phyloP scores from a whole-genome alignment of 306 rosid genomes.

The Oemleria cerasiformis region DNA sequence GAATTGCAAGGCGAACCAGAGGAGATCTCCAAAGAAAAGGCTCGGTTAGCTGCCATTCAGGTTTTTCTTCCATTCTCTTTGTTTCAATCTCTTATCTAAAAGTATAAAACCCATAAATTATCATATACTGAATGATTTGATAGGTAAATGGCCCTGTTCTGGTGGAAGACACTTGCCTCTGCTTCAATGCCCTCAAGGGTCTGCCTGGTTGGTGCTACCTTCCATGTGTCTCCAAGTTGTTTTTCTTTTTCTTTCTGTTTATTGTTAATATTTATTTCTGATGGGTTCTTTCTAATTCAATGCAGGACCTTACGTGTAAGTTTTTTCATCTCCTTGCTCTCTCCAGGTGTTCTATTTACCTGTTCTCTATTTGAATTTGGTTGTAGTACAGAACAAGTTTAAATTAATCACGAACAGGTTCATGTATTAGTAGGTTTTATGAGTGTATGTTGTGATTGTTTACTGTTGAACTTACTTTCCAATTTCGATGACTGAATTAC shows the following conservation, averaged over 20 bases:
- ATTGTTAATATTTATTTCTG: conserved; percentile 21
- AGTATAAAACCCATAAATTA: no score
- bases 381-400: neutral
- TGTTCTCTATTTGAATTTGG: neutral
- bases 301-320: conserved; percentile 99
- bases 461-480: neutral
- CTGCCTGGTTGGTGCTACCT: conserved; percentile 67
- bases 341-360: conserved; percentile 29
- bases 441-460: conserved; percentile 1
- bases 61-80: conserved; percentile 32
- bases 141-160: conserved; percentile 95
- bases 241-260: conserved; percentile 4
- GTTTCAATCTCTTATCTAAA: neutral
- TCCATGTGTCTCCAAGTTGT: no score
- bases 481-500: neutral
- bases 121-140: conserved; percentile 11
- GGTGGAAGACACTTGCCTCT: conserved; percentile 96
- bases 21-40: conserved; percentile 91
- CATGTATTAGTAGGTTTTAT: neutral
- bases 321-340: conserved; percentile 29
- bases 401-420: neutral
- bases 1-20: conserved; percentile 98
- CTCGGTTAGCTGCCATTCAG: conserved; percentile 87
- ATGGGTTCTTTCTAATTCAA: conserved; percentile 23
- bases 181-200: conserved; percentile 95